Evolutionary conservation across 768 basidiomycete species (phyloP), one percentile per base, ranked within the genome.

Genomic region (Myochromella boudieri): DNA sequence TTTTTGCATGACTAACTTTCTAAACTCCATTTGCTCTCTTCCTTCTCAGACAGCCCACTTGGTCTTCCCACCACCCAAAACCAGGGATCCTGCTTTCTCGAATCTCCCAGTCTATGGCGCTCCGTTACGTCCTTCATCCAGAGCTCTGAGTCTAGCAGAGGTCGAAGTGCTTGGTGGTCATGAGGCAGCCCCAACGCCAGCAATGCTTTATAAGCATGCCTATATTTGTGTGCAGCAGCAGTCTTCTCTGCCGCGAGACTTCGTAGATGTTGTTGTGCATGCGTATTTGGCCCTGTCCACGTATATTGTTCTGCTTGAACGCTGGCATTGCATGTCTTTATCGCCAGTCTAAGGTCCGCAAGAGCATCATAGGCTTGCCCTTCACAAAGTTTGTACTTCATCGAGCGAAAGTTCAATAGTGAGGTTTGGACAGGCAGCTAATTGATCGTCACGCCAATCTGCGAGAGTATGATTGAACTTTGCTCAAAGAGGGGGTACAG

Each of bases 321-420:
- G 38, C 58, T 62, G 27, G 47, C 46, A 28, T 57, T 57, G 28
- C 46, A 56, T n/a, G 52, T 54, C 28, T 57, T 51, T 34, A 63
- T 59, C 4, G 54, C 52, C 20, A 53, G 28, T 9, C 58, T 53
- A 37, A 64, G 28, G 9, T 54, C 44, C 14, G 55, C 46, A 21
- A 64, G 60, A 14, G 55, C 51, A 48, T 64, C 61, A 42, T 62
- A 52, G 6, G 61, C 63, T 44, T 62, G 63, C 8, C 61, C 61
- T 56, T 62, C 54, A 8, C 56, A 55, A 1, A 64, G 49, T 11
- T 46, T 24, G 32, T 55, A 53, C 45, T 64, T 58, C 17, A 54
- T 39, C 20, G 3, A 33, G 20, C 3, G 24, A 17, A 20, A 44
- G 7, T 10, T 29, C 32, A 24, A 4, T 27, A 12, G 12, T 15